Evolutionary conservation across 345 rosid species (phyloP).

Genomic region (Populus euphratica): DNA sequence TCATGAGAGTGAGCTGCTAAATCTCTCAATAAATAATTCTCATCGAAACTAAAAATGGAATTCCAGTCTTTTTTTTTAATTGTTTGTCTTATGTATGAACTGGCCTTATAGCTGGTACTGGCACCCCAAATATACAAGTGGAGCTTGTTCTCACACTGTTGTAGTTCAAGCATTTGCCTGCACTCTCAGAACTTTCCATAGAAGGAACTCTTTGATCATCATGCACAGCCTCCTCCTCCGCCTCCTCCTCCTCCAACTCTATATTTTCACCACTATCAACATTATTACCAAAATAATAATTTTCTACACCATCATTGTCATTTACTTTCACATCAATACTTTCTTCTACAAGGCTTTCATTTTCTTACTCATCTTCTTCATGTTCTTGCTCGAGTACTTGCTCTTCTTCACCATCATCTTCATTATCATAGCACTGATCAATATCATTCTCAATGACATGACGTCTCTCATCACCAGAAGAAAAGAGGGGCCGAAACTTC

Average conservation of each 20-base stretch:
- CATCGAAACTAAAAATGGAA: neutral
- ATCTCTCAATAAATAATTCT: neutral
- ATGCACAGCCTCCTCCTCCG: neutral
- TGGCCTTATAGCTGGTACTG: slow-evolving; percentile 38
- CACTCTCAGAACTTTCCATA: slow-evolving; percentile 2
- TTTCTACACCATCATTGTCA: neutral
- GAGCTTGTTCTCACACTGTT: slow-evolving; percentile 19
- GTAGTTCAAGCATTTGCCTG: slow-evolving; percentile 27
- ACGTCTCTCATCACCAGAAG: neutral
- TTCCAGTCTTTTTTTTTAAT: neutral
- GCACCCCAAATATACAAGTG: slow-evolving; percentile 30
- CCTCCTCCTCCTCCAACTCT: neutral
- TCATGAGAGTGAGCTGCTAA: neutral
- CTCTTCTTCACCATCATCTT: neutral
- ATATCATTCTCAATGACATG: neutral
- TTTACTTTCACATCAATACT: neutral
- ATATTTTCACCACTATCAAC: neutral
- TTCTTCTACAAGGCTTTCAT: neutral
- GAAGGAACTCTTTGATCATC: slow-evolving; percentile 5
- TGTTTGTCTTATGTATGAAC: slow-evolving; percentile 21
- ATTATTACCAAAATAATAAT: neutral
- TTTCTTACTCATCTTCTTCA: neutral
- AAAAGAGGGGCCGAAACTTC: neutral
- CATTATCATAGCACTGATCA: neutral
- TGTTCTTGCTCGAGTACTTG: neutral